These are phyloP conservation scores for Heterobasidion annosum DNA, from an alignment of 1,284 basidiomycete species.

Conservation along the genomic window DNA sequence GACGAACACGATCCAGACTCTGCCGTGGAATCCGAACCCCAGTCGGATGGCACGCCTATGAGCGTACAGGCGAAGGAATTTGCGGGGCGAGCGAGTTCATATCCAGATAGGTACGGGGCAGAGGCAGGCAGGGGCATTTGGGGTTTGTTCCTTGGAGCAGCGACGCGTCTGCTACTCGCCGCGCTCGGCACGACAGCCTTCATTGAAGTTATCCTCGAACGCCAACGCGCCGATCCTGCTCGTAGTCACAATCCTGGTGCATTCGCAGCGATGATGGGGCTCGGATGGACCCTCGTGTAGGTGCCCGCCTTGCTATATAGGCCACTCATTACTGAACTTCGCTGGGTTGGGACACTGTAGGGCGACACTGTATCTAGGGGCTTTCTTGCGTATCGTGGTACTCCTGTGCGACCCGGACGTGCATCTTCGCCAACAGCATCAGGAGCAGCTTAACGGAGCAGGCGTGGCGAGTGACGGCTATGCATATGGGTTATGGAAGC, in stretches of 20 bases:
- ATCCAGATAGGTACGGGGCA: not conserved
- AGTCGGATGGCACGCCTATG: too few relatives aligned
- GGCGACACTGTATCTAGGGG: constrained; percentile 6
- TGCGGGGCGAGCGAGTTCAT: not conserved
- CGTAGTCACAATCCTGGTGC: not conserved
- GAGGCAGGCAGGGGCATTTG: not conserved
- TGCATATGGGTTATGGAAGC: too few relatives aligned
- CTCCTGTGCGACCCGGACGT: not conserved
- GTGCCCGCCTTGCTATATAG: not conserved
- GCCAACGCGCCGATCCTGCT: not conserved
- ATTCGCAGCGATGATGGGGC: constrained; percentile 8
- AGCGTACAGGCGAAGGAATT: not conserved
- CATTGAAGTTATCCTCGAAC: constrained; percentile 5
- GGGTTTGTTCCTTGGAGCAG: constrained; percentile 2
- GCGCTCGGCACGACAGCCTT: constrained; percentile 9
- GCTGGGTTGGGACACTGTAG: not conserved
- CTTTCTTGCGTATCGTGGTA: constrained; percentile 5
- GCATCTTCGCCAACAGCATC: not conserved
- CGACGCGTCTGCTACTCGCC: constrained; percentile 6
- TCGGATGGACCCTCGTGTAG: constrained; percentile 11
- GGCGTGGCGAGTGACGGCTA: too few relatives aligned
- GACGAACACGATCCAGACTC: not conserved
- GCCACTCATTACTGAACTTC: too few relatives aligned
- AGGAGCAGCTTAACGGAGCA: too few relatives aligned
- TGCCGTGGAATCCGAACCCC: not conserved